Conservation (phyloP, 208 protist species). For the Novymonas esmeraldas region DNA sequence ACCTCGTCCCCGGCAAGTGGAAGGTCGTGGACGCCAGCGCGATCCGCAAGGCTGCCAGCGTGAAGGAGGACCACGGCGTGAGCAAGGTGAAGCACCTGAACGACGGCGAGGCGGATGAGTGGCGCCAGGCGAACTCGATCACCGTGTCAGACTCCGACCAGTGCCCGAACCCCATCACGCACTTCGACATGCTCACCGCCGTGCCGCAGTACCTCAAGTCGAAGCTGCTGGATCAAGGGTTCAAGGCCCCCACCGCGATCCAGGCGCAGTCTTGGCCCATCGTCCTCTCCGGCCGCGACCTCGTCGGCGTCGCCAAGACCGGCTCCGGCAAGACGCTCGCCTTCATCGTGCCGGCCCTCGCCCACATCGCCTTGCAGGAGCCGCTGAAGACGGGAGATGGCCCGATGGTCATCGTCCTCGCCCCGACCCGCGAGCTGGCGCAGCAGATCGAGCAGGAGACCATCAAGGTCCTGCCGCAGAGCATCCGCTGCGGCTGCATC, state of each 20-base stretch:
- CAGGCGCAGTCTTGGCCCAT: constrained; percentile 89
- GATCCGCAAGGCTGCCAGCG: constrained; percentile 57
- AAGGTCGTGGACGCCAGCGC: constrained; percentile 75
- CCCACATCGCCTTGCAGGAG: constrained; percentile 83
- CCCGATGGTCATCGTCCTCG: constrained; percentile 97
- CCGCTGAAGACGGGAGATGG: constrained; percentile 88
- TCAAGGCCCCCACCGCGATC: constrained; percentile 82
- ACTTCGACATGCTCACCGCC: constrained; percentile 66
- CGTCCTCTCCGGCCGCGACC: constrained; percentile 82
- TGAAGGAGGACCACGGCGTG: constrained; percentile 28
- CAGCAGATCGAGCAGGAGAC: constrained; percentile 98
- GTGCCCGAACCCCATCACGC: constrained; percentile 64
- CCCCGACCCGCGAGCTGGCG: constrained; percentile 98
- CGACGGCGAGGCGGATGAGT: constrained; percentile 61
- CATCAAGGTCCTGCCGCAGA: constrained; percentile 86
- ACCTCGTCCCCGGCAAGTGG: constrained; percentile 73
- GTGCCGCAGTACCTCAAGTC: constrained; percentile 76
- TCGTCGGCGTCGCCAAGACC: constrained; percentile 94
- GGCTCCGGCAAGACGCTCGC: constrained; percentile 95
- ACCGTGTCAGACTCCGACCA: constrained; percentile 59
- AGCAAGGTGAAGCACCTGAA: constrained; percentile 38
- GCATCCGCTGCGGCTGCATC: constrained; percentile 91
- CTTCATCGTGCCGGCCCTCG: constrained; percentile 91
- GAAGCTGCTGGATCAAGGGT: constrained; percentile 83
- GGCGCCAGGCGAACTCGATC: constrained; percentile 68